A percentile compares a stretch with the other conserved stretches of the same genome.
These are phyloP conservation scores for Penicillium sp. DNA, from an alignment of 2,329 filamentous ascomycete genomes.

Conservation along the genomic window DNA sequence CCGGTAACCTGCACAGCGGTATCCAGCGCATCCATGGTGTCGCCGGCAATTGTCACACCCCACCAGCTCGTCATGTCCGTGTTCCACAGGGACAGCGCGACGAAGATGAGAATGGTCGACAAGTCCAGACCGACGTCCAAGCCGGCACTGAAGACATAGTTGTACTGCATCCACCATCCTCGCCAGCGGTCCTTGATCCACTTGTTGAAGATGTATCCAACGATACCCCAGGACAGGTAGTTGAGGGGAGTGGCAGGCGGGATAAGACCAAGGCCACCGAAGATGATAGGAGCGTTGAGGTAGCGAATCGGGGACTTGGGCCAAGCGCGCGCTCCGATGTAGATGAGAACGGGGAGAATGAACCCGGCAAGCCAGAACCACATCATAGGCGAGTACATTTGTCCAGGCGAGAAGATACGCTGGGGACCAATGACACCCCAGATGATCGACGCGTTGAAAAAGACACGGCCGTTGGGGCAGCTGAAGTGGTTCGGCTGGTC, in stretches of 20 bases:
- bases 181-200: constrained; percentile 61
- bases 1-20: constrained; percentile 58
- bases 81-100: constrained; percentile 60
- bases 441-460: constrained; percentile 67
- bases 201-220: constrained; percentile 66
- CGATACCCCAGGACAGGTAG: constrained; percentile 66
- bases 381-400: constrained; percentile 61
- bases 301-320: constrained; percentile 62
- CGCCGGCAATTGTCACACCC: constrained; percentile 58
- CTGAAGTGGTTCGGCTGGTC: constrained; percentile 57
- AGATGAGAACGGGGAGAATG: constrained; percentile 60
- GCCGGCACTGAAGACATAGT: constrained; percentile 70
- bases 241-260: constrained; percentile 68
- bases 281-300: constrained; percentile 65
- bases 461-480: constrained; percentile 56
- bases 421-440: constrained; percentile 70
- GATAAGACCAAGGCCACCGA: constrained; percentile 59
- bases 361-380: constrained; percentile 70
- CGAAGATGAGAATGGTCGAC: constrained; percentile 66
- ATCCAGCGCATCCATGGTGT: constrained; percentile 60
- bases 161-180: constrained; percentile 75
- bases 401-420: constrained; percentile 62
- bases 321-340: constrained; percentile 56
- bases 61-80: constrained; percentile 60
- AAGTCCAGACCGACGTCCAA: constrained; percentile 66